A percentile compares a stretch with the other conserved stretches of the same genome.
Evolutionary conservation across 257 asterid species (phyloP).

Genomic region (Solanum rostratum): DNA sequence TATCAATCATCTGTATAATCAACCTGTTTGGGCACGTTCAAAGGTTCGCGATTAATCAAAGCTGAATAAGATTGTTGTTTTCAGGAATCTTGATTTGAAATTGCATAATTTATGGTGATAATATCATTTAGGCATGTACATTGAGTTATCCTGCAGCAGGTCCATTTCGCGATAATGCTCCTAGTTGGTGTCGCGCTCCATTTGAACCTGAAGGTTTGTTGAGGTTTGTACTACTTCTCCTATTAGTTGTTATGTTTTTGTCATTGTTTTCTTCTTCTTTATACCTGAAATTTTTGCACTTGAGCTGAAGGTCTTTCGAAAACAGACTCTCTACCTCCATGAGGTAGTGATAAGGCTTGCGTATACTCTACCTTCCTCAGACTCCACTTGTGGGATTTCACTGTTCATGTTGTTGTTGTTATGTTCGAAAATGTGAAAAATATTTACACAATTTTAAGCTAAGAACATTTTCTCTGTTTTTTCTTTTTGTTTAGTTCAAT

Average conservation of each 20-base stretch:
- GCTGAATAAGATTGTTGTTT: background rate
- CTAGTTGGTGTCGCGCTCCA: constrained; percentile 76
- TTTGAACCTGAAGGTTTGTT: constrained; percentile 85
- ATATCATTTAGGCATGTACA: constrained; percentile 55
- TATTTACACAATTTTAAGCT: background rate
- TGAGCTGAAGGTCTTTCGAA: too few species aligned
- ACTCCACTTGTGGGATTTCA: too few species aligned
- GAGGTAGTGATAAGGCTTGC: too few species aligned
- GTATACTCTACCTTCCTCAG: too few species aligned
- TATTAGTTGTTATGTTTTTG: too few species aligned
- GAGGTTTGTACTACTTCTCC: constrained; percentile 24
- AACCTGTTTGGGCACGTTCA: constrained; percentile 71
- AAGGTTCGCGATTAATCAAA: constrained; percentile 12
- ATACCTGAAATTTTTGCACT: too few species aligned
- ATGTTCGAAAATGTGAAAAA: background rate
- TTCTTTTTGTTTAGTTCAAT: constrained; percentile 35
- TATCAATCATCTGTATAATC: constrained; percentile 56
- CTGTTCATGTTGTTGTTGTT: too few species aligned
- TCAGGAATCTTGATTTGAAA: background rate
- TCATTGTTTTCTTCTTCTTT: too few species aligned
- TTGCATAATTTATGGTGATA: background rate
- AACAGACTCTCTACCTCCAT: too few species aligned
- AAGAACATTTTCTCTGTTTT: background rate
- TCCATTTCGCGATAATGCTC: constrained; percentile 48
- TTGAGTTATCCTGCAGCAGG: constrained; percentile 59